These are phyloP conservation scores for Gossypium rotundifolium DNA, from an alignment of 345 rosid genomes.

Conservation along the genomic window DNA sequence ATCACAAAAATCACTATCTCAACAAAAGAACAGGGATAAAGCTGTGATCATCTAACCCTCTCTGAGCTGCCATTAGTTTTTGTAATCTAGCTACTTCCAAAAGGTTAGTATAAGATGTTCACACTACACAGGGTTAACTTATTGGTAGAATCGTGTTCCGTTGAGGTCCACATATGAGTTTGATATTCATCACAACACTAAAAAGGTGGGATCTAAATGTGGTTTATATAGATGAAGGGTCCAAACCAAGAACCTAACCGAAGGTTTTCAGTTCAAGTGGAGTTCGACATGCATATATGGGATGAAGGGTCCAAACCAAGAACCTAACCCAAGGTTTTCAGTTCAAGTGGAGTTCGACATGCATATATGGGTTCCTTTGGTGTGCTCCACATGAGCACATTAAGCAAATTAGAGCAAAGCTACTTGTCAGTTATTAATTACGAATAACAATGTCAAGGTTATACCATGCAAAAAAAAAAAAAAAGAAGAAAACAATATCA, in stretches of 20 bases:
- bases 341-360: too few relatives aligned
- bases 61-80: neutral
- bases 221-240: too few relatives aligned
- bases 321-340: too few relatives aligned
- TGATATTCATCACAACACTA: neutral
- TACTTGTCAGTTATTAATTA: neutral
- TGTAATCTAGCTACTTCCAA: neutral
- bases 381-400: neutral
- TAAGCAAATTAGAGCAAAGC: neutral
- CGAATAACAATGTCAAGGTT: neutral
- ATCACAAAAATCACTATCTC: neutral
- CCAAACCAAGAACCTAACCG: too few relatives aligned
- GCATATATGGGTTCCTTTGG: neutral
- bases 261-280: too few relatives aligned
- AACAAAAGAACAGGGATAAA: neutral
- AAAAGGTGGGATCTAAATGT: neutral
- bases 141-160: neutral
- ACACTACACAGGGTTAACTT: neutral
- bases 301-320: too few relatives aligned
- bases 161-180: neutral
- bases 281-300: neutral
- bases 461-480: too few relatives aligned
- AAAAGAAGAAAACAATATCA: too few relatives aligned
- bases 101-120: neutral
- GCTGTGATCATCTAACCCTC: neutral